Percentiles rank a stretch among this genome's conserved stretches.
phyloP scores from a whole-genome alignment of 805 yeast species.

The Pichia heedii region DNA sequence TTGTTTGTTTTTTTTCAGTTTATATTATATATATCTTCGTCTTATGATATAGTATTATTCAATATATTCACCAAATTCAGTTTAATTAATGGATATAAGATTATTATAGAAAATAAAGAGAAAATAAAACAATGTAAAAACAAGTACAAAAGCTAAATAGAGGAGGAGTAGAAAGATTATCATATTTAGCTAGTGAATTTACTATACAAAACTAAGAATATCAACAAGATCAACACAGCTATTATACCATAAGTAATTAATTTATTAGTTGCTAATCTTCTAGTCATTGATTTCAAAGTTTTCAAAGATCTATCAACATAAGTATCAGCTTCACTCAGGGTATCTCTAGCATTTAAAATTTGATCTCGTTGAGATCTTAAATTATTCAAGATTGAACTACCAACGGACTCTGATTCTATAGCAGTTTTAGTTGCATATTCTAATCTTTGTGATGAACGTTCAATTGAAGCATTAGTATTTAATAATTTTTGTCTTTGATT shows the following conservation, averaged over 20 bases:
- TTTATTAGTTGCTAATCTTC: slow-evolving; percentile 87
- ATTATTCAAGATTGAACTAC: slow-evolving; percentile 83
- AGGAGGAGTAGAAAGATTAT: background rate
- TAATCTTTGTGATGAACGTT: slow-evolving; percentile 72
- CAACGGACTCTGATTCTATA: slow-evolving; percentile 83
- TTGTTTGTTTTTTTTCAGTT: no score
- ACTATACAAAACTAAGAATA: slow-evolving; percentile 72
- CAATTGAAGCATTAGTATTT: slow-evolving; percentile 69
- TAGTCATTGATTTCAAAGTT: slow-evolving; percentile 83
- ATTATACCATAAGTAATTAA: slow-evolving; percentile 86
- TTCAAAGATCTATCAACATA: slow-evolving; percentile 85
- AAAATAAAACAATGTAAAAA: no score
- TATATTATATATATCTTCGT: no score
- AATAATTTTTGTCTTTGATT: slow-evolving; percentile 75
- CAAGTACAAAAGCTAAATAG: background rate
- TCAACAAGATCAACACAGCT: slow-evolving; percentile 73
- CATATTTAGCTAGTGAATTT: slow-evolving; percentile 55
- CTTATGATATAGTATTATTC: no score
- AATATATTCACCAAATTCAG: no score
- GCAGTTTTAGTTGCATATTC: slow-evolving; percentile 87
- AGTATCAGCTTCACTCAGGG: slow-evolving; percentile 81
- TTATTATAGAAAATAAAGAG: background rate
- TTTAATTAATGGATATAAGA: no score
- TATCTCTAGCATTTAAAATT: slow-evolving; percentile 73
- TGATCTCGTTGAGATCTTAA: slow-evolving; percentile 92